Percentiles rank a stretch among this genome's conserved stretches.
These are phyloP conservation scores for Avena eriantha DNA, from an alignment of 176 grass and related monocot genomes.

Conservation along the genomic window DNA sequence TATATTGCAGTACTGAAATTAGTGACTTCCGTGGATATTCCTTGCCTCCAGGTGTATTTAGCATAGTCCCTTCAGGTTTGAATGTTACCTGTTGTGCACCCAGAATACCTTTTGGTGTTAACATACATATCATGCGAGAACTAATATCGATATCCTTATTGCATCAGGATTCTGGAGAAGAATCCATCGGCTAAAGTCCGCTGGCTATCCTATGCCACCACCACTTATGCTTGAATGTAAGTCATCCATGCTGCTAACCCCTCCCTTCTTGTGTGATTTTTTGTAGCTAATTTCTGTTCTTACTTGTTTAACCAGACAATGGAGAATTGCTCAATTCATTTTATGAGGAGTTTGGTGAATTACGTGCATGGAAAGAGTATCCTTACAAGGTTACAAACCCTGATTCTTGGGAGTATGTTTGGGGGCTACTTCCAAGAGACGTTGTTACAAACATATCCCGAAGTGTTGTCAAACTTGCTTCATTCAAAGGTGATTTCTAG, in stretches of 20 bases:
- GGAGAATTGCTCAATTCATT: constrained; percentile 11
- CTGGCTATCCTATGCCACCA: constrained; percentile 17
- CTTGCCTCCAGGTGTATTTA: neutral
- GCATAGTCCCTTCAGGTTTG: constrained; percentile 38
- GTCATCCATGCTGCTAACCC: neutral
- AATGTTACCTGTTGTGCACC: neutral
- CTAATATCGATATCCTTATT: constrained; percentile 3
- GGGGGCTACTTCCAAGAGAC: neutral
- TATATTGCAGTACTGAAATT: neutral
- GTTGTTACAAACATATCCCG: constrained; percentile 15
- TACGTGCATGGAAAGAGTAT: constrained; percentile 28
- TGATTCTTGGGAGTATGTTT: neutral
- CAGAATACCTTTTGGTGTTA: neutral
- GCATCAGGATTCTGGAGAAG: neutral
- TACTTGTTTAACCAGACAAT: constrained; percentile 34
- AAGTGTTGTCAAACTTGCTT: constrained; percentile 34
- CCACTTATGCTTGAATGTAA: constrained; percentile 1
- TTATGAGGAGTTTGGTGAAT: constrained; percentile 23
- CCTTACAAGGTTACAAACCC: neutral
- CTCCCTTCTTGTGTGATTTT: constrained; percentile 4
- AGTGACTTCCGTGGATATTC: neutral
- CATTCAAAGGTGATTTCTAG: constrained; percentile 33
- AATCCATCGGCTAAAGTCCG: neutral
- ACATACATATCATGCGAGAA: neutral
- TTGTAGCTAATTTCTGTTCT: neutral